Evolutionary conservation across 805 yeast species (phyloP).

Genomic region (Diddensiella caesifluorescens): DNA sequence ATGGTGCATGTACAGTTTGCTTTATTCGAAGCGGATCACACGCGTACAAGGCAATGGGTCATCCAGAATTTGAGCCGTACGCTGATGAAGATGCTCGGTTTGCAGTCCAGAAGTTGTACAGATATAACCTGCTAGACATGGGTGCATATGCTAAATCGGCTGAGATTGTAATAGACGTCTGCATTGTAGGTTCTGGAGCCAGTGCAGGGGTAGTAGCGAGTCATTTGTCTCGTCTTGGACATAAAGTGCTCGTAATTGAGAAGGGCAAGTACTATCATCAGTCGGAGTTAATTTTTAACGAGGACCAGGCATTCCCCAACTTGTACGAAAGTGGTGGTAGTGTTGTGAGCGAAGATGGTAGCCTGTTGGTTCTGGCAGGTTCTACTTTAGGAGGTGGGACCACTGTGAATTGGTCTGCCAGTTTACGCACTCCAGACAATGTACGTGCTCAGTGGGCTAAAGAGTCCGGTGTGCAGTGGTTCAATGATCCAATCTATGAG

Average conservation of each 20-base stretch:
- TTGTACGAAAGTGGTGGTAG: constrained; percentile 41
- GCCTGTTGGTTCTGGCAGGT: constrained; percentile 42
- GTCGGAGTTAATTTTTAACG: constrained; percentile 36
- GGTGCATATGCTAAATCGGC: constrained; percentile 15
- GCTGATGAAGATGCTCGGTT: constrained; percentile 30
- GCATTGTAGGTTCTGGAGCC: constrained; percentile 47
- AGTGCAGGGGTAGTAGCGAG: constrained; percentile 51
- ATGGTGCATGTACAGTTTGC: constrained; percentile 26
- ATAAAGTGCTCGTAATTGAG: constrained; percentile 42
- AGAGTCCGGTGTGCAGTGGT: constrained; percentile 43
- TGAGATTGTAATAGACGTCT: constrained; percentile 16
- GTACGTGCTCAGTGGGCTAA: constrained; percentile 48
- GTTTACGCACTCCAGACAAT: constrained; percentile 44
- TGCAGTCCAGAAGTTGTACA: constrained; percentile 28
- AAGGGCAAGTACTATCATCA: constrained; percentile 43
- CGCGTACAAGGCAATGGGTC: constrained; percentile 36
- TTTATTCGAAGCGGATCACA: constrained; percentile 33
- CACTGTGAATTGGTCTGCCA: constrained; percentile 54
- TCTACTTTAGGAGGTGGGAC: constrained; percentile 54
- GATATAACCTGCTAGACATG: constrained; percentile 29
- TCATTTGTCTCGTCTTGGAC: constrained; percentile 40
- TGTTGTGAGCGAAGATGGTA: constrained; percentile 34
- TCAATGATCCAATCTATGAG: constrained; percentile 40
- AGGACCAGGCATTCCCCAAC: constrained; percentile 33
- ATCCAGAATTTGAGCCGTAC: constrained; percentile 30